These are phyloP conservation scores for Kuraishia ogatae DNA, from an alignment of 805 yeast species.

Conservation along the genomic window DNA sequence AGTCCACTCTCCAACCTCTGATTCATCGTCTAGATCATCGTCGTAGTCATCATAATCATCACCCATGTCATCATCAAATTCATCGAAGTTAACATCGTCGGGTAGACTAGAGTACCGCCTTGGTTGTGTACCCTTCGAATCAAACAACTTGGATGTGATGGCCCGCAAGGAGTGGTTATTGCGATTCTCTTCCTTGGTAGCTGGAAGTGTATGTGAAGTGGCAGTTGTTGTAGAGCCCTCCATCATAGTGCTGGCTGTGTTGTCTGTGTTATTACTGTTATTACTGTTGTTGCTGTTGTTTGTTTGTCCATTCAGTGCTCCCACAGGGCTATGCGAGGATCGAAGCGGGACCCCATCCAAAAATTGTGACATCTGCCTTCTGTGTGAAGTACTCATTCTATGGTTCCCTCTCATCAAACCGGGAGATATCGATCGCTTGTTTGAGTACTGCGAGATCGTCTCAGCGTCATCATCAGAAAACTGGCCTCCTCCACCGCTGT, in stretches of 20 bases:
- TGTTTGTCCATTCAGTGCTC: constrained; percentile 3
- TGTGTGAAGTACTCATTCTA: not conserved
- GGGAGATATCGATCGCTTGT: not conserved
- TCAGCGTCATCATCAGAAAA: not conserved
- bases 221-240: constrained; percentile 1
- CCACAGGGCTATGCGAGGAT: constrained; percentile 5
- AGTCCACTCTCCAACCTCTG: constrained; percentile 7
- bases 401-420: not conserved
- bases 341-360: constrained; percentile 1
- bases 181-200: constrained; percentile 30
- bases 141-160: constrained; percentile 67
- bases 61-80: constrained; percentile 30
- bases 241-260: constrained; percentile 4
- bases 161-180: constrained; percentile 25
- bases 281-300: constrained; percentile 1
- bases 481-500: not conserved
- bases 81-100: constrained; percentile 42
- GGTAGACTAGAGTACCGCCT: constrained; percentile 58
- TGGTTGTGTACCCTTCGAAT: constrained; percentile 62
- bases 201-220: constrained; percentile 7
- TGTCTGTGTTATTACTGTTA: not conserved
- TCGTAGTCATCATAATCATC: constrained; percentile 18
- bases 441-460: not conserved
- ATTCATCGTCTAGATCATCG: constrained; percentile 6
- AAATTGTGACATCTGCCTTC: not conserved